These are phyloP conservation scores for Austroboletus festivus DNA, from an alignment of 768 basidiomycete genomes.

Conservation along the genomic window DNA sequence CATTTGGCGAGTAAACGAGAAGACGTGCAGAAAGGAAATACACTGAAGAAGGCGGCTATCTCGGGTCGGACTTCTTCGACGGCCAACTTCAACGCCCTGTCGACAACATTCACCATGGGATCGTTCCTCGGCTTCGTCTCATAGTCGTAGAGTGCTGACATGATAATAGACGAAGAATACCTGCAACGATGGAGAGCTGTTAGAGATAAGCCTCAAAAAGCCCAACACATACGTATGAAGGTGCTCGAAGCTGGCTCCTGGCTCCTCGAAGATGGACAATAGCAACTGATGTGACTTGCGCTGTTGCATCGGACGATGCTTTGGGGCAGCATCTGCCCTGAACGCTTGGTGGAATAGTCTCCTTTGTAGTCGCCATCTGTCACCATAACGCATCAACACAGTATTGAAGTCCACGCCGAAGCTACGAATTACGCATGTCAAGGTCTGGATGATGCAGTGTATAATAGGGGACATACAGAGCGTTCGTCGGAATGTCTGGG, in stretches of 20 bases:
- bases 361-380: slow-evolving; percentile 36
- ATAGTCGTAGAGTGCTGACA: slow-evolving; percentile 32
- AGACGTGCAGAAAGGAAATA: slow-evolving; percentile 9
- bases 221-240: slow-evolving; percentile 11
- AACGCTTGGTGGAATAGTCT: slow-evolving; percentile 37
- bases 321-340: slow-evolving; percentile 19
- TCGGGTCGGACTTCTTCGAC: slow-evolving; percentile 23
- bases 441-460: background rate
- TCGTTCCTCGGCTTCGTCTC: slow-evolving; percentile 30
- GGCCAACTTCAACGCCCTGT: slow-evolving; percentile 25
- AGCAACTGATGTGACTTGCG: slow-evolving; percentile 30
- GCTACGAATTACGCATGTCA: slow-evolving; percentile 2
- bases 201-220: background rate
- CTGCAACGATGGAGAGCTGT: slow-evolving; percentile 17
- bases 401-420: slow-evolving; percentile 35
- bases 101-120: slow-evolving; percentile 23
- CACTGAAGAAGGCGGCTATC: slow-evolving; percentile 14
- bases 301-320: slow-evolving; percentile 33
- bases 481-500: slow-evolving; percentile 23
- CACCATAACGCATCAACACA: slow-evolving; percentile 35
- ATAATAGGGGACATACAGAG: slow-evolving; percentile 10
- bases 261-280: slow-evolving; percentile 24
- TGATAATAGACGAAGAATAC: slow-evolving; percentile 27
- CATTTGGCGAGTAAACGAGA: background rate
- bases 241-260: slow-evolving; percentile 23